Base-by-base conservation (phyloP, 2,329 filamentous ascomycete genomes). In the Neonectria ditissima region DNA sequence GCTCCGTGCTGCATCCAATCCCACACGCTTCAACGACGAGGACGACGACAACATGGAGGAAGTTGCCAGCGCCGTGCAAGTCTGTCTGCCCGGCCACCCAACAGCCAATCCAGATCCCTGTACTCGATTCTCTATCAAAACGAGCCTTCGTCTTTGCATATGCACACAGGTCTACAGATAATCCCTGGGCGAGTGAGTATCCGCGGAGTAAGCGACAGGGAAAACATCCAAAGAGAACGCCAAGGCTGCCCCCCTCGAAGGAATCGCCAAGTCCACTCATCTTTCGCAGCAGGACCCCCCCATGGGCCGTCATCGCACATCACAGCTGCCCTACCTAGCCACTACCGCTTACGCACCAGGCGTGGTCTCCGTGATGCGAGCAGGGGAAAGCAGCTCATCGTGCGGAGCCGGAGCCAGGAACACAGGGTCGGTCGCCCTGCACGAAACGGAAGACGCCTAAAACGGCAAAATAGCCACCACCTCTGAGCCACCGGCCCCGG, bases 361-460 rank as follows among this genome's bases (percentile, higher is more conserved):
- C n/a, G 37, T 41, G 8, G n/a, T 41, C 37, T 18, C 37, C n/a
- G 37, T 41, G 37, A 41, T 41, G 37, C 20, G 37, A 41, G 37
- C 37, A 41, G 37, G 37, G 37, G n/a, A n/a, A n/a, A 41, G n/a
- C 14, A n/a, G 34, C n/a, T 41, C 37, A 20, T 18, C n/a, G 8
- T 41, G 37, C 37, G 37, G 37, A 41, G 37, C 43, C 43, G 43
- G 43, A 20, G 13, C 43, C 43, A 24, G 43, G 43, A 24, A 24
- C 18, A 39, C 37, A 18, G 9, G 16, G 14, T 22, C 41, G 13
- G 41, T 14, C 11, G 11, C 20, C 20, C 41, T 44, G 41, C 13
- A 26, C 43, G 43, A 47, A 47, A 47, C 44, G 44, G 22, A 26
- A 47, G 44, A 47, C 24, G 44, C 44, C 44, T n/a, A n/a, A 26